These are phyloP conservation scores for Spathaspora boniae DNA, from an alignment of 805 yeast species.

Conservation along the genomic window DNA sequence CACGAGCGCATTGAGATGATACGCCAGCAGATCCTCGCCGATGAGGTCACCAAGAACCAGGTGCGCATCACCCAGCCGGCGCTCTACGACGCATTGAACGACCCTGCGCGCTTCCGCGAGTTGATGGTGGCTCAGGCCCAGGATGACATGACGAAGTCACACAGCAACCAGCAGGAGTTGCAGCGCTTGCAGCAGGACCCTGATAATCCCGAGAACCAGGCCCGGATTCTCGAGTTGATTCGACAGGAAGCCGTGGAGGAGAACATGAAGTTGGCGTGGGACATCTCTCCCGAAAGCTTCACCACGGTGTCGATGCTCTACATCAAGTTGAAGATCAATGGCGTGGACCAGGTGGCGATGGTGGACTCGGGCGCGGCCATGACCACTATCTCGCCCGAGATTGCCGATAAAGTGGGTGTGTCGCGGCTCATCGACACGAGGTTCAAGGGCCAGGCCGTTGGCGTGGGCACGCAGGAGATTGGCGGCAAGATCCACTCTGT, in stretches of 20 bases:
- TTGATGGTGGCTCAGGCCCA: slow-evolving; percentile 29
- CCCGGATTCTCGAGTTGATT: slow-evolving; percentile 61
- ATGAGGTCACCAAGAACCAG: slow-evolving; percentile 38
- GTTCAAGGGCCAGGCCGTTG: slow-evolving; percentile 78
- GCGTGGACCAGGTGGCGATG: slow-evolving; percentile 80
- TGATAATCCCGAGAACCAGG: slow-evolving; percentile 66
- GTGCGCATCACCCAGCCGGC: slow-evolving; percentile 43
- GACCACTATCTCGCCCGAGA: slow-evolving; percentile 73
- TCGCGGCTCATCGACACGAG: slow-evolving; percentile 73
- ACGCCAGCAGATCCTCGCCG: slow-evolving; percentile 46
- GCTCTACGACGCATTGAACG: slow-evolving; percentile 42
- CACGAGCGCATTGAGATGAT: slow-evolving; percentile 42
- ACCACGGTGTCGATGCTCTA: slow-evolving; percentile 81
- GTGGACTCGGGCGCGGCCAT: slow-evolving; percentile 96
- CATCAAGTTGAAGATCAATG: slow-evolving; percentile 74
- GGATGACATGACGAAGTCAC: slow-evolving; percentile 14
- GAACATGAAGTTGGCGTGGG: slow-evolving; percentile 75
- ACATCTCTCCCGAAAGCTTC: slow-evolving; percentile 87
- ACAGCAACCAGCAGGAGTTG: slow-evolving; percentile 40
- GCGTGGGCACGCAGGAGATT: slow-evolving; percentile 81
- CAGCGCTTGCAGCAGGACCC: slow-evolving; percentile 57
- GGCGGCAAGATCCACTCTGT: slow-evolving; percentile 86
- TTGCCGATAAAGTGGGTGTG: slow-evolving; percentile 73
- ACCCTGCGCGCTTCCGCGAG: slow-evolving; percentile 47
- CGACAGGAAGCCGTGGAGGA: slow-evolving; percentile 74